Evolutionary conservation across 495 filamentous ascomycete species (phyloP).

Genomic region (Aspergillus egyptiacus): DNA sequence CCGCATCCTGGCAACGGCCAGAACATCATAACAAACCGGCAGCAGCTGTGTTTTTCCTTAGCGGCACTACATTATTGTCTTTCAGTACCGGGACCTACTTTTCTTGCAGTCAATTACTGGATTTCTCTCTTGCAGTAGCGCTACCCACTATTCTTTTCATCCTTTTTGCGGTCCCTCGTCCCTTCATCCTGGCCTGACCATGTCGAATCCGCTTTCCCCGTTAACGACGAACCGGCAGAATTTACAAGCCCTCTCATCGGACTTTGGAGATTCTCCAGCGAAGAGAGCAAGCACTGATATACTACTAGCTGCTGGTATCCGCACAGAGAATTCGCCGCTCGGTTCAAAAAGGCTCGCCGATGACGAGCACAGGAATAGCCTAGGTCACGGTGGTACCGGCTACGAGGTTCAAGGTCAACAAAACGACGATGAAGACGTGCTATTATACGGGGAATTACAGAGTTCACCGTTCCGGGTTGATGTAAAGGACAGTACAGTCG

Average conservation of each 20-base stretch:
- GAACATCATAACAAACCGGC: constrained; percentile 18
- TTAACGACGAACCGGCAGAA: constrained; percentile 42
- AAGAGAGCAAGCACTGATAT: constrained; percentile 11
- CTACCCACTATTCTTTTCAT: neutral
- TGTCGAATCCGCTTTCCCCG: constrained; percentile 44
- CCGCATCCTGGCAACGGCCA: constrained; percentile 29
- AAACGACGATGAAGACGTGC: constrained; percentile 16
- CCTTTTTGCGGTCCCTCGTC: neutral
- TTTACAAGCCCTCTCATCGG: constrained; percentile 30
- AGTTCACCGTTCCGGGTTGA: constrained; percentile 39
- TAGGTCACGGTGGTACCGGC: constrained; percentile 4
- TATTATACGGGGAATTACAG: constrained; percentile 20
- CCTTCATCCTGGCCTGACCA: constrained; percentile 13
- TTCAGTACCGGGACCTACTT: neutral
- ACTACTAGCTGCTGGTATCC: constrained; percentile 14
- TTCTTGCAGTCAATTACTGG: neutral
- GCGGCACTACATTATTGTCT: neutral
- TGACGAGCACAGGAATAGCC: constrained; percentile 17
- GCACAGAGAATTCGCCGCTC: constrained; percentile 32
- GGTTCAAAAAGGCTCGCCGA: constrained; percentile 28
- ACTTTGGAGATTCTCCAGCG: constrained; percentile 4
- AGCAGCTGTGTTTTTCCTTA: neutral
- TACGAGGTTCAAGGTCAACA: constrained; percentile 16
- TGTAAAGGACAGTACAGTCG: constrained; percentile 29
- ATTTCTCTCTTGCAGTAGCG: neutral